Base-by-base conservation (phyloP, 73 alveolate genomes). In the Paramecium primaurelia region DNA sequence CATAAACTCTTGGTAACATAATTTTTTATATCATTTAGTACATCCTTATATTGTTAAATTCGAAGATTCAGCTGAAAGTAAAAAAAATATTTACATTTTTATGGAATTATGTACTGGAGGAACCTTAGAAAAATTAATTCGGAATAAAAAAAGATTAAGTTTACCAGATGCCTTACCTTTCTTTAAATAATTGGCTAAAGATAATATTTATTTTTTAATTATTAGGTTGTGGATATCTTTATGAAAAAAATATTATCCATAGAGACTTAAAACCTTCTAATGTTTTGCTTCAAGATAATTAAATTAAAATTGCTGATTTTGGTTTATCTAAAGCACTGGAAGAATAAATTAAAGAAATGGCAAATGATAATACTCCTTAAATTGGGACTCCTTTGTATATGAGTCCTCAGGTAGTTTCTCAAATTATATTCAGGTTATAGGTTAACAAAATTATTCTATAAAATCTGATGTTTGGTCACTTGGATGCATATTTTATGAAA, bases 51-150 rank as follows among this genome's bases (percentile, higher is more conserved):
- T 89, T 30, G 94, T 89, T 0, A 89, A 89, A 40, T 89, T 89
- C 68, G 84, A 59, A 44, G 94, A 89, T 73, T 89, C 73, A 77
- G 58, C 64, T 12, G 94, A 89, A 71, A 89, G 92, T 14, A 86
- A 92, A 11, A 89, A 89, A 47, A 89, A 89, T 44, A 89, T 89
- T 18, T 89, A 89, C 18, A 71, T 89, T 73, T 89, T 89, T 89
- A 71, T 89, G 88, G 94, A 89, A 73, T 89, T 71, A n/a, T 89
- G 94, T 77, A 38, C 71, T 20, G 91, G 91, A 3, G 94, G 94
- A 25, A 83, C 86, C 25, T 89, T 89, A 49, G 94, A 89, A 18
- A 89, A 89, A 22, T 30, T 89, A 26, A 89, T 89, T 47, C 20
- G 42, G 16, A 8, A 12, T 3, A 77, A 58, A 89, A 83, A 83